These are phyloP conservation scores for Hyaloperonospora arabidopsidis DNA, from an alignment of 352 stramenopile species.

Conservation along the genomic window DNA sequence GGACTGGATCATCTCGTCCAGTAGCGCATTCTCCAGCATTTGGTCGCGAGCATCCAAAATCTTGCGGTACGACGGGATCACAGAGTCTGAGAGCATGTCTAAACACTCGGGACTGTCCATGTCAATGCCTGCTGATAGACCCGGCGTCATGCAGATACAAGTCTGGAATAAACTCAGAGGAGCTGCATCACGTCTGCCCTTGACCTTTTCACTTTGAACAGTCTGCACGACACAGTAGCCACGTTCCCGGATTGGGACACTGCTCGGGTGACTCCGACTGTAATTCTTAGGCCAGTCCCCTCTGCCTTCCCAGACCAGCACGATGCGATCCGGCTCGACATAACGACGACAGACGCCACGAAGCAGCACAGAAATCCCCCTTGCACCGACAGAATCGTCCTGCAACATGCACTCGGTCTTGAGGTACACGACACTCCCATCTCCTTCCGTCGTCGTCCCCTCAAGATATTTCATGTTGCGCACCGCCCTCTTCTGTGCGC, in stretches of 20 bases:
- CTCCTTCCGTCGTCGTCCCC: conserved; percentile 2
- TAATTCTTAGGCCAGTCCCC: conserved; percentile 32
- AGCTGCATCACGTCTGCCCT: neutral
- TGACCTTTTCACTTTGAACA: conserved; percentile 8
- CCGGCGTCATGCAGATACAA: conserved; percentile 29
- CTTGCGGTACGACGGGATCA: conserved; percentile 33
- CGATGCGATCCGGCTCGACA: conserved; percentile 21
- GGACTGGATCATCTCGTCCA: conserved; percentile 30
- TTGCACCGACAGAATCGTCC: conserved; percentile 3
- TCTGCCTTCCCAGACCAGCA: conserved; percentile 28
- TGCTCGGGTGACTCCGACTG: conserved; percentile 12
- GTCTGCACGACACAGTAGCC: conserved; percentile 28
- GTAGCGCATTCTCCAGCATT: conserved; percentile 31
- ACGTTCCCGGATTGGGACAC: conserved; percentile 30
- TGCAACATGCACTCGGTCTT: conserved; percentile 26
- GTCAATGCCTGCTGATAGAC: conserved; percentile 23
- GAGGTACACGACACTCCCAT: conserved; percentile 16
- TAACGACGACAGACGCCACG: conserved; percentile 23
- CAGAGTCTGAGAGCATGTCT: conserved; percentile 25
- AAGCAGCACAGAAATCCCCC: conserved; percentile 23
- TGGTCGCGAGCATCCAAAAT: conserved; percentile 34
- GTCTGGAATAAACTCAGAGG: conserved; percentile 25
- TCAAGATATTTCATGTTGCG: conserved; percentile 10
- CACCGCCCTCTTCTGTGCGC: conserved; percentile 17
- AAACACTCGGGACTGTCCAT: conserved; percentile 26